Conservation (phyloP, 1,284 basidiomycete species). For the Ustilago nuda region DNA sequence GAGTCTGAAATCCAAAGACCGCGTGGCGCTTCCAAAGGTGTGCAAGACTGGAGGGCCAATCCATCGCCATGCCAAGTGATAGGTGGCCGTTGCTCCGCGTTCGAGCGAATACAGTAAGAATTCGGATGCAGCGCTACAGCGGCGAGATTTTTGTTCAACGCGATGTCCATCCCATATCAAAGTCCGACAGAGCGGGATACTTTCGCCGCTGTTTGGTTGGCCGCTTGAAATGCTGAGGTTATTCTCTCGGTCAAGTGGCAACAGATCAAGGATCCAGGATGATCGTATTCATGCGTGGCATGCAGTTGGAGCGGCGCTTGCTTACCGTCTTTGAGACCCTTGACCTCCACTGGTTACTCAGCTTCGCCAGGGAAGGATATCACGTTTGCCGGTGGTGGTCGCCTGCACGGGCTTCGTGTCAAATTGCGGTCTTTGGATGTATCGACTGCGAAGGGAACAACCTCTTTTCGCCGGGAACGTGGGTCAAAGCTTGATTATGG, state of each 20-base stretch:
- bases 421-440: too few relatives aligned
- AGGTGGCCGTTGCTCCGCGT: neutral
- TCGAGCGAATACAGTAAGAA: neutral
- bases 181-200: constrained; percentile 9
- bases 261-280: neutral
- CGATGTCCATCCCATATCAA: constrained; percentile 9
- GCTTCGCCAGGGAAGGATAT: too few relatives aligned
- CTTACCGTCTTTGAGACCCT: too few relatives aligned
- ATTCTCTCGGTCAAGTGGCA: neutral
- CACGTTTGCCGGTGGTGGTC: too few relatives aligned
- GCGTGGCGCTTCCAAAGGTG: neutral
- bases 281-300: neutral
- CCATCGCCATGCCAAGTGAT: neutral
- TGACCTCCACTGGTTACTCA: too few relatives aligned
- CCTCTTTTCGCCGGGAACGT: too few relatives aligned
- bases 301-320: neutral
- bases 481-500: too few relatives aligned
- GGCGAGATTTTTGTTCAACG: constrained; percentile 22
- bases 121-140: neutral
- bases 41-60: neutral
- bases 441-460: too few relatives aligned
- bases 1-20: neutral
- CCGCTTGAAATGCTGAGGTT: neutral
- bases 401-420: too few relatives aligned
- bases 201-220: neutral